Base-by-base conservation (phyloP, 495 filamentous ascomycete genomes). In the Amniculicola lignicola region DNA sequence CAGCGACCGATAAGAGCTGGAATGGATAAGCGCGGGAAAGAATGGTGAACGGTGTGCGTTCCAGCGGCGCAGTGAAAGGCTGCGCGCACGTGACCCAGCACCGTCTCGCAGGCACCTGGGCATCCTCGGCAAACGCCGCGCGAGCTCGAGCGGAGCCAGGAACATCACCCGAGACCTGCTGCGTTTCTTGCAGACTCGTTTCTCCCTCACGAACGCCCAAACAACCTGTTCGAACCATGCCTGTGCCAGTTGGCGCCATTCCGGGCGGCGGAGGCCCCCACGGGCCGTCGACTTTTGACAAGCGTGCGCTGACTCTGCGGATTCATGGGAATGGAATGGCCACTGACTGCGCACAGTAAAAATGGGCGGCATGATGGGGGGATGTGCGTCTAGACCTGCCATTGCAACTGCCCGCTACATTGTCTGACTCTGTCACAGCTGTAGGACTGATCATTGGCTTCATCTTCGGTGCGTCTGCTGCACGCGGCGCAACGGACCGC, bases 351-450 rank as follows among this genome's bases (percentile, higher is more conserved):
- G 38, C 54, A 51, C 60, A 98, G 93, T 92, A 73, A 96, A 94
- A 77, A 94, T 96, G 89, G 93, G 93, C 53, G 89, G 85, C 51
- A 82, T 98, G 85, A 95, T 97, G 88, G 93, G 93, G 54, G 88
- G 90, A 50, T 91, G 92, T 96, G 86, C 51, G 90, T 80, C 35
- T 25, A 1, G 25, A n/a, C 11, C 5, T 12, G 24, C 5, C 29
- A 33, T 35, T 43, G 36, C 38, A 48, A 56, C 27, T 54, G 43
- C 40, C 31, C 52, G 44, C 36, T 42, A n/a, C 63, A 61, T 51
- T 51, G 51, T 16, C 54, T 47, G 53, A 15, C 1, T 27, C 2
- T 66, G n/a, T n/a, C n/a, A n/a, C n/a, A 97, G 91, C 89, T 68
- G 93, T 97, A 44, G 93, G 93, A 49, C 77, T 86, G 21, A 95